Base-by-base conservation (phyloP, 371 early-diverging fungal species). In the Dichotomocladium elegans region DNA sequence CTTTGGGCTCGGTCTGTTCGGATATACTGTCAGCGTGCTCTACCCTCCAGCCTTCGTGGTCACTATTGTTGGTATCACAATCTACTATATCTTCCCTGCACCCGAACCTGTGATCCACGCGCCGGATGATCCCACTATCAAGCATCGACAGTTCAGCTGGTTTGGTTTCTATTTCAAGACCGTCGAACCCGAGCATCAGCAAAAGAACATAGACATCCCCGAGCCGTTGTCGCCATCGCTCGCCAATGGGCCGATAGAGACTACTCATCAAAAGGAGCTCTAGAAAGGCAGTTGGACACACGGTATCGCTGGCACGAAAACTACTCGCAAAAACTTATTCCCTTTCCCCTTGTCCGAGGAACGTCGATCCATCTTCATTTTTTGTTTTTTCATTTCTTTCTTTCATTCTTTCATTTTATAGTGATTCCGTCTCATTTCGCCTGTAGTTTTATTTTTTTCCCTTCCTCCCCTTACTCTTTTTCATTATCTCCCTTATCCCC, bases 21-120 rank as follows among this genome's bases (percentile, higher is more conserved):
- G 78, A 24, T 64, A 77, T 56, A 58, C 55, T 51, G 80, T 79
- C 67, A 77, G 81, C 41, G 53, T 64, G 21, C 49, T 89, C 17
- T 87, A 89, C 48, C 82, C 84, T 0, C 63, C 83, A 37, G 82
- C 89, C n/a, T 89, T 80, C 57, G 71, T 77, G 6, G 55, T 84
- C 35, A 77, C 84, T 47, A 77, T 86, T 27, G 26, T 65, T 4
- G 88, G 88, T 34, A 77, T 89, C 41, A 47, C 81, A 28, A 61
- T 86, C 35, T 89, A 86, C 57, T 78, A 87, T 49, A 46, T 86
- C 27, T 66, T 71, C 47, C 84, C 85, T 12, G 65, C 75, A 15
- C 65, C 66, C 0, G 53, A 58, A 4, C 74, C 83, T 1, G 47
- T 57, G 15, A 70, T 68, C 12, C 60, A 61, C 4, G 55, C 41